These are phyloP conservation scores for Oidiodendron maius DNA, from an alignment of 495 filamentous ascomycete genomes.

Conservation along the genomic window DNA sequence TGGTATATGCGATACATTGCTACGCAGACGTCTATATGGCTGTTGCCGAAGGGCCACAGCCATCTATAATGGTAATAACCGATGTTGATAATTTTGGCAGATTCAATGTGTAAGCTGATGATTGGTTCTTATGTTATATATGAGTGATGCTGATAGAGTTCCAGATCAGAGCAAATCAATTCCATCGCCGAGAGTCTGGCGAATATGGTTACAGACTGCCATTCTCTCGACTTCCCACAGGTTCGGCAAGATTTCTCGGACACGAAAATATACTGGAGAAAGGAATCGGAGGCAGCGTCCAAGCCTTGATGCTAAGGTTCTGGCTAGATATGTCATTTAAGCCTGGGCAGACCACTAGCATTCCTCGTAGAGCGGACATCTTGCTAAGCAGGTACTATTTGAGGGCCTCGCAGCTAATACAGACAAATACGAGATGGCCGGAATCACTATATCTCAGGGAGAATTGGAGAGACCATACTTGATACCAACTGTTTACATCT, in stretches of 20 bases:
- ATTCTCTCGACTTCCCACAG: slow-evolving; percentile 18
- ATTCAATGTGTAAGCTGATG: slow-evolving; percentile 13
- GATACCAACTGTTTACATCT: no score
- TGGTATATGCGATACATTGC: slow-evolving; percentile 58
- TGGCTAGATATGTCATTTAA: no score
- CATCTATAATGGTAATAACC: slow-evolving; percentile 18
- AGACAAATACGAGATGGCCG: not conserved
- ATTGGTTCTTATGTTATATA: not conserved
- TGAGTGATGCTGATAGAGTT: not conserved
- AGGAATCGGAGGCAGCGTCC: slow-evolving; percentile 14
- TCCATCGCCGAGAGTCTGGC: slow-evolving; percentile 8
- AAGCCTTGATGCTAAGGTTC: not conserved
- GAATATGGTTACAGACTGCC: slow-evolving; percentile 12
- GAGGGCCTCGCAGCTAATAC: not conserved
- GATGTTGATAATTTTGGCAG: slow-evolving; percentile 20
- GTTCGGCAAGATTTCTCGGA: slow-evolving; percentile 22
- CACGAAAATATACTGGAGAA: slow-evolving; percentile 23
- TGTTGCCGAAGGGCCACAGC: slow-evolving; percentile 8
- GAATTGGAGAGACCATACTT: no score
- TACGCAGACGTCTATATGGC: slow-evolving; percentile 37
- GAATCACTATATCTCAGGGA: no score
- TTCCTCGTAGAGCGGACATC: slow-evolving; percentile 9
- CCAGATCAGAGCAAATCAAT: slow-evolving; percentile 4
- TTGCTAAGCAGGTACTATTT: not conserved
- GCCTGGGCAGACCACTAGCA: no score